These are phyloP conservation scores for Bruguiera gymnorhiza DNA, from an alignment of 345 rosid species.

Conservation along the genomic window DNA sequence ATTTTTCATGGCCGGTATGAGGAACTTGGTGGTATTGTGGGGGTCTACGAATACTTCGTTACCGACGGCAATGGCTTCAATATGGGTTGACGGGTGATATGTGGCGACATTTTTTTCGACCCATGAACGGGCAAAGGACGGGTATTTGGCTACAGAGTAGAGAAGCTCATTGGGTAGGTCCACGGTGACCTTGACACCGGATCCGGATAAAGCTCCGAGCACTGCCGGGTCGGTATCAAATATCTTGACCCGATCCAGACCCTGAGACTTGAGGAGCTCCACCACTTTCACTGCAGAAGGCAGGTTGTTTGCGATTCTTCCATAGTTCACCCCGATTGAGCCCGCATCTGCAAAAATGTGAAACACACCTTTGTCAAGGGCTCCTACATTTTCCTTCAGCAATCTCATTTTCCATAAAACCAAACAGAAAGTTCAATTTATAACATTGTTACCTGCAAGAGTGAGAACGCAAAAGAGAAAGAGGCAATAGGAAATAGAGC, in stretches of 20 bases:
- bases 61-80: conserved; percentile 90
- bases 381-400: no score
- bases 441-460: conserved; percentile 12
- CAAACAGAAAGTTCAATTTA: neutral
- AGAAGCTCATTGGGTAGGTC: conserved; percentile 79
- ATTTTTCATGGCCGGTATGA: conserved; percentile 80
- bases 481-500: neutral
- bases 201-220: conserved; percentile 68
- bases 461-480: neutral
- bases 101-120: conserved; percentile 67
- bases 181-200: conserved; percentile 76
- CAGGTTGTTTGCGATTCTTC: conserved; percentile 72
- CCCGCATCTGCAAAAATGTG: conserved; percentile 51
- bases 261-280: conserved; percentile 66
- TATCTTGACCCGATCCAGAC: conserved; percentile 64
- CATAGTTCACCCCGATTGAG: conserved; percentile 90
- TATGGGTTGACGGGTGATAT: conserved; percentile 63
- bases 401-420: neutral
- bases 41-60: conserved; percentile 92
- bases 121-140: conserved; percentile 61
- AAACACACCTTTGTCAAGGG: neutral
- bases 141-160: conserved; percentile 52
- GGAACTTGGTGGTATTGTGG: conserved; percentile 63
- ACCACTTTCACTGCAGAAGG: conserved; percentile 76
- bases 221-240: conserved; percentile 81